Evolutionary conservation across 192 early-diverging fungal species (phyloP).

Genomic region (Coemansia sp.): DNA sequence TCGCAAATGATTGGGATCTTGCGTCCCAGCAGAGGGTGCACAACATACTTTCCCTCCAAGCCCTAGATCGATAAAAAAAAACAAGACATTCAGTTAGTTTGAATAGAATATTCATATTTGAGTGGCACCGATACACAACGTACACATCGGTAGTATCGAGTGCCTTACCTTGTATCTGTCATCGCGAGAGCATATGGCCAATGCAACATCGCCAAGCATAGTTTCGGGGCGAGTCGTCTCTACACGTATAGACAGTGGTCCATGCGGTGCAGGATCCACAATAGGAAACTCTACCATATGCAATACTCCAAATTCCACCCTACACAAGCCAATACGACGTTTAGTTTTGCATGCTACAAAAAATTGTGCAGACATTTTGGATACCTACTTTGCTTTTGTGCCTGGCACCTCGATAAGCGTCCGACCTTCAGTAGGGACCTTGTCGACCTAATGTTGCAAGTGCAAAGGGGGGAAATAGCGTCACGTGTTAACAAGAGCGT

Average conservation of each 20-base stretch:
- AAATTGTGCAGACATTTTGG: not conserved
- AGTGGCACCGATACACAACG: not conserved
- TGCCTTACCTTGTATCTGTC: slow-evolving; percentile 71
- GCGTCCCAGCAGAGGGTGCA: slow-evolving; percentile 82
- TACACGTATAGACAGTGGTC: slow-evolving; percentile 74
- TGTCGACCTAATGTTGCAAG: slow-evolving; percentile 65
- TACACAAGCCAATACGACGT: slow-evolving; percentile 36
- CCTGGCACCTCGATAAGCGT: slow-evolving; percentile 79
- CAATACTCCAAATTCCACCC: slow-evolving; percentile 94
- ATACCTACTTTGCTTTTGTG: slow-evolving; percentile 63
- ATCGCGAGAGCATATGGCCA: slow-evolving; percentile 92
- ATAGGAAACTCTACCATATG: slow-evolving; percentile 88
- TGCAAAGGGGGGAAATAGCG: not conserved
- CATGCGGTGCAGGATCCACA: slow-evolving; percentile 60
- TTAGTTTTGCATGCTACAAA: not conserved
- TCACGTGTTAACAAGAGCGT: not conserved
- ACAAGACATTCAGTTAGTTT: not conserved
- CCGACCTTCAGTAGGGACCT: slow-evolving; percentile 72
- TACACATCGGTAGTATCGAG: not conserved
- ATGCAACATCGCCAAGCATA: slow-evolving; percentile 95
- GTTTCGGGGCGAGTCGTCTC: slow-evolving; percentile 98
- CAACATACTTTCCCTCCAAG: slow-evolving; percentile 68
- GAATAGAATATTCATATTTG: not conserved
- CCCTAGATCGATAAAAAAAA: slow-evolving; percentile 32
- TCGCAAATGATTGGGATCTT: slow-evolving; percentile 82